phyloP scores from a whole-genome alignment of 768 basidiomycete genomes.

The Leucosporidium creatinivorum region DNA sequence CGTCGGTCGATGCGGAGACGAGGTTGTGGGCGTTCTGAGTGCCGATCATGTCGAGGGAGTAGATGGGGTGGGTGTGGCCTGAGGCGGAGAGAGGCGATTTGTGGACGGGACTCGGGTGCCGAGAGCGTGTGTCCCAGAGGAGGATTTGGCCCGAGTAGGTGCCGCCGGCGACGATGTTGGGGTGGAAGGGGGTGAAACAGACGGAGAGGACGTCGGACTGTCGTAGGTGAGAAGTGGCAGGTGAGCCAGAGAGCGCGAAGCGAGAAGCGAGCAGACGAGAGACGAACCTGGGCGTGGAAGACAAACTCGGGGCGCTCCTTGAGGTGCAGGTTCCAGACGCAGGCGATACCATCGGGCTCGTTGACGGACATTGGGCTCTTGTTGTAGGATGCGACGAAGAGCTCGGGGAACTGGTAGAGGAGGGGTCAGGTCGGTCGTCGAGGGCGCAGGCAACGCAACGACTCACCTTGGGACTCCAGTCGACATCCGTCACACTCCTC shows the following conservation, averaged over 20 bases:
- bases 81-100: conserved; percentile 94
- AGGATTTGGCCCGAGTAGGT: conserved; percentile 99
- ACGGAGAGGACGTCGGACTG: conserved; percentile 97
- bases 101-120: conserved; percentile 83
- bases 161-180: conserved; percentile 92
- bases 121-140: conserved; percentile 91
- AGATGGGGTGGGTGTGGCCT: conserved; percentile 97
- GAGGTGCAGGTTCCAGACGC: conserved; percentile 94
- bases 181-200: conserved; percentile 94
- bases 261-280: too few relatives aligned
- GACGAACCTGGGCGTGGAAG: conserved; percentile 88
- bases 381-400: conserved; percentile 93
- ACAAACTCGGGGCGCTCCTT: conserved; percentile 94
- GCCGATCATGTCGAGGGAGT: conserved; percentile 96
- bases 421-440: not conserved
- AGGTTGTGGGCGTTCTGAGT: conserved; percentile 98
- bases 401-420: conserved; percentile 72
- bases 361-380: conserved; percentile 89
- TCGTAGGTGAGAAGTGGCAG: not conserved
- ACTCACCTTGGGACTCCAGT: conserved; percentile 92
- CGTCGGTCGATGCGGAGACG: conserved; percentile 94
- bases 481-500: conserved; percentile 87
- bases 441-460: not conserved
- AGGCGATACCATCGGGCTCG: conserved; percentile 94
- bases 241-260: conserved; percentile 4